Base-by-base conservation (phyloP, 768 basidiomycete genomes). In the Dendrothele bispora region DNA sequence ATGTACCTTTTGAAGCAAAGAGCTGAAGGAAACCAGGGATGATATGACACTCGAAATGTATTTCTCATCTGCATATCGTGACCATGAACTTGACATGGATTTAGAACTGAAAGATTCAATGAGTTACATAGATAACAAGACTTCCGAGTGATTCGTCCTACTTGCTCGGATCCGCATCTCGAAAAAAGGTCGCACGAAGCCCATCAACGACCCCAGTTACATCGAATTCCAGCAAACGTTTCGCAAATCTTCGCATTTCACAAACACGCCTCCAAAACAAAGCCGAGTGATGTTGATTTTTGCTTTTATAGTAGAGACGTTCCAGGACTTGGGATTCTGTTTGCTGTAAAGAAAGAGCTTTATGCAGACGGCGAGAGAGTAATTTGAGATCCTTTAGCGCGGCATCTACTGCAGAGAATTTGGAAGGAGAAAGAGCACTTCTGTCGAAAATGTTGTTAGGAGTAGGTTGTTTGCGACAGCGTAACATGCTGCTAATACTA, bases 291-390 rank as follows among this genome's bases (percentile, higher is more conserved):
- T 88, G 86, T 57, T 92, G 89, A 54, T 90, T 91, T 59, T 86
- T 88, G 53, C 80, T 82, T 55, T 88, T 88, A 67, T 91, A 91
- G 61, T 83, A 84, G 2, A 91, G 60, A 50, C 84, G 73, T 55
- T 84, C 80, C 28, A 91, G 69, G 17, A 87, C 62, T 43, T 76
- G 75, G 5, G 80, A 61, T 55, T 89, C 86, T 22, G 78, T 72
- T 3, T 64, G 54, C 34, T 77, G 71, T 12, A 69, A 59, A 14
- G 66, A 51, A 37, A 80, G 55, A 10, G 69, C 66, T 32, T 69
- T 59, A 39, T 74, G 77, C 15, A 87, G 71, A 24, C 74, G 72
- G 26, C 83, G 79, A n/a, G 76, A 70, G 53, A 66, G 68, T 39
- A 63, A 22, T 59, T 81, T 88, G 39, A 88, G 70, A 42, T 73